Percentiles rank a stretch among this genome's conserved stretches.
phyloP scores from a whole-genome alignment of 2,329 filamentous ascomycete species.

The Didymella pomorum region DNA sequence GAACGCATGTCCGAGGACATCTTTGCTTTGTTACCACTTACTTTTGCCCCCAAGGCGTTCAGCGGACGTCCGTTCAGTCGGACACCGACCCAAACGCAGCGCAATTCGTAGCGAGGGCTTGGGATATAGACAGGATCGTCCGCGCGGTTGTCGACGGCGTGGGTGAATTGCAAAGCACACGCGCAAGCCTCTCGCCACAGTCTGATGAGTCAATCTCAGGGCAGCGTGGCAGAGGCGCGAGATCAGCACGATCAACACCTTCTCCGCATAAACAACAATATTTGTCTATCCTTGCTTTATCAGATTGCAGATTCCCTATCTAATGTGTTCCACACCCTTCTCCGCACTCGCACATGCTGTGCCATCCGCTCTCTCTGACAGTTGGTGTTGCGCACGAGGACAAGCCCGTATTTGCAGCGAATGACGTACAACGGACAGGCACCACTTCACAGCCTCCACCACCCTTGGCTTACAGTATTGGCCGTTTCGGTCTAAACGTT shows the following conservation, averaged over 20 bases:
- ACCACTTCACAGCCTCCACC: constrained; percentile 24
- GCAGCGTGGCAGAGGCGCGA: constrained; percentile 9
- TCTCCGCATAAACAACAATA: constrained; percentile 20
- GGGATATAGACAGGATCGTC: constrained; percentile 10
- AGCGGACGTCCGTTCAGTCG: constrained; percentile 16
- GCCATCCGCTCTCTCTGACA: constrained; percentile 5
- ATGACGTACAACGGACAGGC: constrained; percentile 36
- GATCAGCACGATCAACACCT: constrained; percentile 30
- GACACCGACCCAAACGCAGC: constrained; percentile 15
- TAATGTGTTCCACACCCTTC: constrained; percentile 12
- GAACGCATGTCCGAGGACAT: constrained; percentile 18
- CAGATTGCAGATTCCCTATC: constrained; percentile 5
- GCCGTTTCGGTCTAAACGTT: constrained; percentile 7
- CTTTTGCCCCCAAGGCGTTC: constrained; percentile 18
- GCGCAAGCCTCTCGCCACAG: constrained; percentile 39
- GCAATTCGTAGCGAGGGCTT: constrained; percentile 15
- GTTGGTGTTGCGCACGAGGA: constrained; percentile 25
- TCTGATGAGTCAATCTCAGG: constrained; percentile 21
- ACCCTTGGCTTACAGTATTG: constrained; percentile 15
- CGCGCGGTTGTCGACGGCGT: constrained; percentile 9
- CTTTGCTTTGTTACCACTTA: constrained; percentile 11
- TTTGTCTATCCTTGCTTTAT: constrained; percentile 13
- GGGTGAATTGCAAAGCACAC: constrained; percentile 26
- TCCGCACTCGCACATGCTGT: constrained; percentile 7
- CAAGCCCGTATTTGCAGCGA: constrained; percentile 19